Evolutionary conservation across 495 filamentous ascomycete species (phyloP), one percentile per base, ranked within the genome.

Genomic region (Symbiotaphrina buchneri): DNA sequence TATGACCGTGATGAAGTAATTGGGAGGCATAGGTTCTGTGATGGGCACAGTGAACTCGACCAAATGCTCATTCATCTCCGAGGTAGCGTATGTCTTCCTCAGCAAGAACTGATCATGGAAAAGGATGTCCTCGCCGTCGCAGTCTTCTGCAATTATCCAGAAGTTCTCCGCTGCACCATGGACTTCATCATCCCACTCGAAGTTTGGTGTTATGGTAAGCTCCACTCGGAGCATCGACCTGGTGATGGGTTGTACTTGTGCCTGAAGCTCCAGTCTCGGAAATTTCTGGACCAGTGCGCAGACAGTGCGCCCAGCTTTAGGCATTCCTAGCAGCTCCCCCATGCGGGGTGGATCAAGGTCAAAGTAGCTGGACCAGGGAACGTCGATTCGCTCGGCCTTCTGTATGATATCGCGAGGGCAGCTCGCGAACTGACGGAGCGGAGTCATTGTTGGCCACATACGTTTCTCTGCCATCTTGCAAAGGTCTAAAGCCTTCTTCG

Each of bases 401-500:
- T 75, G 66, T 29, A 95, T 56, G 29, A 99, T 77, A 35, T 99
- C 90, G 20, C 65, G 53, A 8, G 82, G 67, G 39, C 81, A 90
- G 22, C 54, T 55, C 1, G 78, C 70, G 46, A 94, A 95, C 43
- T 99, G 87, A 23, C 90, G 63, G 6, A 99, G 64, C 5, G 87
- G 87, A 13, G 80, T 76, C 87, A 95, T 95, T 14, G 84, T 93
- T 4, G 83, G 84, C 87, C 87, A 99, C 87, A 95, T 95, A 16
- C 90, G 62, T 60, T 90, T 91, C 58, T 99, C 87, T 2, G 85
- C 85, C 84, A 91, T 95, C 55, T 99, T 99, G 55, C 87, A 99
- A 23, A 99, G 59, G 41, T 94, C 80, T 20, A 99, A 61, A 4
- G 90, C 82, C 36, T 73, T 77, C 55, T 85, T 92, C 6, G 87